A percentile compares a stretch with the other conserved stretches of the same genome.
Evolutionary conservation across 441 rosid species (phyloP).

Genomic region (Isatis lusitanica): DNA sequence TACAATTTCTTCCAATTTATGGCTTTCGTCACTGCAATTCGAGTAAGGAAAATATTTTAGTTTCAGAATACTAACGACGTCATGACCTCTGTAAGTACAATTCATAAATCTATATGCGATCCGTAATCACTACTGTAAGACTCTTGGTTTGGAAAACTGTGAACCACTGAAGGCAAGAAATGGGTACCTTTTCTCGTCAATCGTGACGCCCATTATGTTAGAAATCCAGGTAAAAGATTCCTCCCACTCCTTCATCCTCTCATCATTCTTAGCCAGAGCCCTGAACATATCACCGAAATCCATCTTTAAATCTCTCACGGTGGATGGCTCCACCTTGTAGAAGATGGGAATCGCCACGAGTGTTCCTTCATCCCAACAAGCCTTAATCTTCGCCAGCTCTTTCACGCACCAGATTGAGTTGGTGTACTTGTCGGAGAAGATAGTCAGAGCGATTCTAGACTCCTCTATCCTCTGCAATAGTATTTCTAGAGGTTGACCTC

Average conservation of each 20-base stretch:
- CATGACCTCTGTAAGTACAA: too few species aligned
- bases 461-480: background rate
- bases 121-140: too few species aligned
- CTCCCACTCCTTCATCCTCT: background rate
- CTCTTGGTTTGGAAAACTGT: too few species aligned
- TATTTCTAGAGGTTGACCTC: background rate
- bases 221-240: background rate
- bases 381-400: background rate
- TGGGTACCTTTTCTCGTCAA: background rate
- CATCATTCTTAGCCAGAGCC: background rate
- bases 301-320: background rate
- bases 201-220: background rate
- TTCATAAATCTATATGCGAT: too few species aligned
- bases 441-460: background rate
- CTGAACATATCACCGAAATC: background rate
- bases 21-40: background rate
- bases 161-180: too few species aligned
- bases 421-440: background rate
- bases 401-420: background rate
- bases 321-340: too few species aligned
- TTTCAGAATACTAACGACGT: too few species aligned
- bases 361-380: background rate
- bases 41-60: background rate
- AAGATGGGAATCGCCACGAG: background rate
- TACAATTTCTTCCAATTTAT: background rate